Percentiles rank a stretch among this genome's conserved stretches.
phyloP scores from a whole-genome alignment of 768 basidiomycete species.

The Gyrodon lividus region DNA sequence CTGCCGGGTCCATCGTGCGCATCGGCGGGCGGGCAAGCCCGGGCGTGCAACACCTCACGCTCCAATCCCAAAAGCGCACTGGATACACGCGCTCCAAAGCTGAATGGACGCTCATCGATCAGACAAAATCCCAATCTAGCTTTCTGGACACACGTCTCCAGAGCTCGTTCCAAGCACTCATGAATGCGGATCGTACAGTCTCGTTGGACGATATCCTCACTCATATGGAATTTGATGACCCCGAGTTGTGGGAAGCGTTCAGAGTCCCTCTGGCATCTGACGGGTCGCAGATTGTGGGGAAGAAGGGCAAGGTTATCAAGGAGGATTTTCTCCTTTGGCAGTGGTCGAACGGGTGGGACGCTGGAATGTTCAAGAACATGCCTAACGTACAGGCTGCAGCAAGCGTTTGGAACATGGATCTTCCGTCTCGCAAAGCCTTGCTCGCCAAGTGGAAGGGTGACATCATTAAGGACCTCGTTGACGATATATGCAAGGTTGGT shows the following conservation, averaged over 20 bases:
- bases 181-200: constrained; percentile 11
- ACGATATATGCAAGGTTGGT: constrained; percentile 32
- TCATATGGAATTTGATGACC: constrained; percentile 52
- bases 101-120: constrained; percentile 45
- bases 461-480: constrained; percentile 36
- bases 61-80: constrained; percentile 40
- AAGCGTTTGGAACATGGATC: constrained; percentile 40
- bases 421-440: constrained; percentile 24
- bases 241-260: constrained; percentile 46
- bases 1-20: constrained; percentile 47
- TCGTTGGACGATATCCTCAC: constrained; percentile 36
- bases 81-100: constrained; percentile 22
- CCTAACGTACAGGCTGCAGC: constrained; percentile 23
- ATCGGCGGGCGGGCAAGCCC: constrained; percentile 55
- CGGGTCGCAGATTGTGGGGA: constrained; percentile 46
- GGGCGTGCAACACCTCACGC: constrained; percentile 44
- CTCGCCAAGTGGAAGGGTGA: constrained; percentile 37
- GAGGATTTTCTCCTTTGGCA: constrained; percentile 43
- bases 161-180: constrained; percentile 31
- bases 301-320: constrained; percentile 35
- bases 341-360: constrained; percentile 47
- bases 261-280: constrained; percentile 39
- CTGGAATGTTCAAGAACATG: constrained; percentile 40
- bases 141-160: constrained; percentile 26
- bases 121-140: constrained; percentile 27